Percentiles rank a stretch among this genome's conserved stretches.
These are phyloP conservation scores for Suillus tomentosus DNA, from an alignment of 768 basidiomycete species.

Conservation along the genomic window DNA sequence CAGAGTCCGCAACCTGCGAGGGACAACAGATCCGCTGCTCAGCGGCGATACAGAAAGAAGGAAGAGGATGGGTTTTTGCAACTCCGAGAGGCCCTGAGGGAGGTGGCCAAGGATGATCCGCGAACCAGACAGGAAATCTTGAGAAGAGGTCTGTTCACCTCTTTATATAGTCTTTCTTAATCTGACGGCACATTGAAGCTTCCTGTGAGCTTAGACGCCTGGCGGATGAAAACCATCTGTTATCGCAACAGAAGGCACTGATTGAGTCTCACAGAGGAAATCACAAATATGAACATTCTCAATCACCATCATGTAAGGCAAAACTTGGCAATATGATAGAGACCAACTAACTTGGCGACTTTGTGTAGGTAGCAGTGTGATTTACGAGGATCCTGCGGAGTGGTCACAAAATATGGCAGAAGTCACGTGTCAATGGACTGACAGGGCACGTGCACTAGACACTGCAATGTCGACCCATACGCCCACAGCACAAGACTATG, in stretches of 20 bases:
- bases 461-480: not conserved
- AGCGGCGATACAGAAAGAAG: constrained; percentile 7
- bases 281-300: not conserved
- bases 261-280: not conserved
- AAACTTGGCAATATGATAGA: not conserved
- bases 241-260: not conserved
- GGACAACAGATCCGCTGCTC: constrained; percentile 1
- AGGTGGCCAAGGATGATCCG: constrained; percentile 1
- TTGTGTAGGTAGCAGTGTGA: not conserved
- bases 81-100: not conserved
- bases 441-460: not conserved
- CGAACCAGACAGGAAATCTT: constrained; percentile 5
- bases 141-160: not conserved
- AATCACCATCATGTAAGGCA: not conserved
- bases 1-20: not conserved
- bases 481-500: not conserved
- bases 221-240: not conserved
- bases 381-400: not conserved
- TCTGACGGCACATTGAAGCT: not conserved
- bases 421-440: not conserved
- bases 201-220: constrained; percentile 7
- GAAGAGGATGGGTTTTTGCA: not conserved
- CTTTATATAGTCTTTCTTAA: not conserved
- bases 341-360: not conserved
- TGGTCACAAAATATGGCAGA: not conserved